phyloP scores from a whole-genome alignment of 441 rosid genomes.

The Arabidopsis lyrata region DNA sequence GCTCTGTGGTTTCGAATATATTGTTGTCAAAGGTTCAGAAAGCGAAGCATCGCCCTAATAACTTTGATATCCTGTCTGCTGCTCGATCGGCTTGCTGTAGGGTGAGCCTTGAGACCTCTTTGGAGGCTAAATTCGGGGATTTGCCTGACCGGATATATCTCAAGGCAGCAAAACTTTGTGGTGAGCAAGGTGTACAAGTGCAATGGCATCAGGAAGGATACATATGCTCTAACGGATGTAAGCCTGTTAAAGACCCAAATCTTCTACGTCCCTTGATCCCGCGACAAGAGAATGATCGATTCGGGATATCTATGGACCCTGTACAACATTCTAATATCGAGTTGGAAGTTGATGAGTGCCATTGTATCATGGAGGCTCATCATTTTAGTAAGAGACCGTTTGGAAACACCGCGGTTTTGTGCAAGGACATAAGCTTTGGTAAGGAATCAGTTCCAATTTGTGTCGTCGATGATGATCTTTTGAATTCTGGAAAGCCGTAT shows the following conservation, averaged over 20 bases:
- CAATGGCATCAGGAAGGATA: constrained; percentile 91
- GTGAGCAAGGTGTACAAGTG: constrained; percentile 83
- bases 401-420: constrained; percentile 61
- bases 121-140: constrained; percentile 78
- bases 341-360: constrained; percentile 89
- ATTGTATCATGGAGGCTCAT: constrained; percentile 70
- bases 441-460: constrained; percentile 81
- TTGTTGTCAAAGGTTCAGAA: constrained; percentile 74
- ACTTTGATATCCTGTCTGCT: constrained; percentile 76
- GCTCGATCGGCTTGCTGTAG: constrained; percentile 94
- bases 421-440: constrained; percentile 90
- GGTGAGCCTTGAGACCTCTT: constrained; percentile 73
- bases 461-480: constrained; percentile 70
- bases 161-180: constrained; percentile 96
- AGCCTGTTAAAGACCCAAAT: constrained; percentile 55
- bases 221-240: constrained; percentile 87
- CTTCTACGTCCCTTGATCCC: constrained; percentile 53
- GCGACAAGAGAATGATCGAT: constrained; percentile 48
- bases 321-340: constrained; percentile 47
- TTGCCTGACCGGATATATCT: constrained; percentile 82
- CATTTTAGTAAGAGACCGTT: constrained; percentile 60
- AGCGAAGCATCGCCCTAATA: constrained; percentile 90
- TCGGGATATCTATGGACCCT: constrained; percentile 40
- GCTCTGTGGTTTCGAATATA: constrained; percentile 76
- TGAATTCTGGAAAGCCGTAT: constrained; percentile 52